A percentile compares a stretch with the other conserved stretches of the same genome.
phyloP scores from a whole-genome alignment of 768 basidiomycete species.

The Exidia glandulosa region DNA sequence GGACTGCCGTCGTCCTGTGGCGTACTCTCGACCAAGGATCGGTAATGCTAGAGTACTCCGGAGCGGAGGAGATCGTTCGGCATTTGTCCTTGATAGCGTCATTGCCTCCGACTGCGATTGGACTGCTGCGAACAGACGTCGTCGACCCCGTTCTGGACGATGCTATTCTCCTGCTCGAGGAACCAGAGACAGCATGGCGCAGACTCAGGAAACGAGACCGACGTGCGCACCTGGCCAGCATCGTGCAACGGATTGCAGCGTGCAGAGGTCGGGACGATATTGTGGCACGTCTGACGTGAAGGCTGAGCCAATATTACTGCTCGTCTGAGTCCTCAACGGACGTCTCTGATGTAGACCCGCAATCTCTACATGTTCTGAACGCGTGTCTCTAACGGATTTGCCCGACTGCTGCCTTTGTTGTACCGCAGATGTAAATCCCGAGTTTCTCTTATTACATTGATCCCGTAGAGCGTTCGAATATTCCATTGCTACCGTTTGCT shows the following conservation, averaged over 20 bases:
- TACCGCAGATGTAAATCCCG: too few relatives aligned
- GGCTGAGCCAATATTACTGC: too few relatives aligned
- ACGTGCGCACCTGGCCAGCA: background rate
- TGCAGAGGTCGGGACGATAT: too few relatives aligned
- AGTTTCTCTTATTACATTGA: too few relatives aligned
- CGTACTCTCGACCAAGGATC: background rate
- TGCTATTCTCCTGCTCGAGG: background rate
- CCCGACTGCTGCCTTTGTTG: too few relatives aligned
- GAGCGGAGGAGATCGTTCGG: background rate
- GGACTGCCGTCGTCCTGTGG: background rate
- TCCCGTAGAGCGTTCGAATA: too few relatives aligned
- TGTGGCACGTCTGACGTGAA: too few relatives aligned
- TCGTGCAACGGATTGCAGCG: background rate
- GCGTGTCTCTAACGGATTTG: too few relatives aligned
- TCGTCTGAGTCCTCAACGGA: too few relatives aligned
- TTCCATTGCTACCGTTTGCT: too few relatives aligned
- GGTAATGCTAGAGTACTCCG: background rate
- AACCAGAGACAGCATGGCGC: background rate
- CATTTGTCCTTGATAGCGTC: background rate
- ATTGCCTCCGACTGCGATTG: background rate
- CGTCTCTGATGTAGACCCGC: too few relatives aligned
- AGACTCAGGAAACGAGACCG: background rate
- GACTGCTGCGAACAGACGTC: background rate
- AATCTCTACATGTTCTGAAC: too few relatives aligned
- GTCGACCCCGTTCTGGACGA: background rate